phyloP scores from a whole-genome alignment of 306 rosid genomes.

The Oxytropis ochrocephala region DNA sequence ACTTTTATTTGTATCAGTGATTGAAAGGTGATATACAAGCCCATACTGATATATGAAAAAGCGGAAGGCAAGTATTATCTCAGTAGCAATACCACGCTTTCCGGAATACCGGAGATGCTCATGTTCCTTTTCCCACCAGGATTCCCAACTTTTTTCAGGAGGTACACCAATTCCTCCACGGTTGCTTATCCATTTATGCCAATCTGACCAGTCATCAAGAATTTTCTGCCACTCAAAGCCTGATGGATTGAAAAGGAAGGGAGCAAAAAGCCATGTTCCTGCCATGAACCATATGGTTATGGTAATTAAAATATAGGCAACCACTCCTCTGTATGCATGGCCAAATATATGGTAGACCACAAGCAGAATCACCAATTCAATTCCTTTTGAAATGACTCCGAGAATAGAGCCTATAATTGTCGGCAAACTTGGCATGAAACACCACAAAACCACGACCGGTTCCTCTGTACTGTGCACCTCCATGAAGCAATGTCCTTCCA shows the following conservation, averaged over 20 bases:
- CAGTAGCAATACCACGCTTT: constrained; percentile 50
- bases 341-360: constrained; percentile 83
- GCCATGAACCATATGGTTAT: constrained; percentile 94
- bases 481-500: constrained; percentile 96
- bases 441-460: constrained; percentile 96
- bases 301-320: constrained; percentile 64
- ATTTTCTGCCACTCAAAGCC: constrained; percentile 99
- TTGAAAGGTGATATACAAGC: constrained; percentile 77
- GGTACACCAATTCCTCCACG: constrained; percentile 87
- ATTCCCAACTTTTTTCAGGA: constrained; percentile 89
- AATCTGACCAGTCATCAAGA: constrained; percentile 91
- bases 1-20: constrained; percentile 42
- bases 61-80: constrained; percentile 82
- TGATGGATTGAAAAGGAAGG: constrained; percentile 93
- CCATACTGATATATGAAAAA: constrained; percentile 88
- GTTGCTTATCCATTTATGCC: constrained; percentile 92
- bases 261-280: constrained; percentile 96
- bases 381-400: constrained; percentile 97
- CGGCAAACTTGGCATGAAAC: constrained; percentile 95
- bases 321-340: constrained; percentile 52
- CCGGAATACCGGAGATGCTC: constrained; percentile 77
- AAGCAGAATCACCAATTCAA: constrained; percentile 89
- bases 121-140: constrained; percentile 95
- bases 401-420: constrained; percentile 85
- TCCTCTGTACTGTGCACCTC: constrained; percentile 94